Evolutionary conservation across 192 early-diverging fungal species (phyloP).

Genomic region (Pilobolus umbonatus): DNA sequence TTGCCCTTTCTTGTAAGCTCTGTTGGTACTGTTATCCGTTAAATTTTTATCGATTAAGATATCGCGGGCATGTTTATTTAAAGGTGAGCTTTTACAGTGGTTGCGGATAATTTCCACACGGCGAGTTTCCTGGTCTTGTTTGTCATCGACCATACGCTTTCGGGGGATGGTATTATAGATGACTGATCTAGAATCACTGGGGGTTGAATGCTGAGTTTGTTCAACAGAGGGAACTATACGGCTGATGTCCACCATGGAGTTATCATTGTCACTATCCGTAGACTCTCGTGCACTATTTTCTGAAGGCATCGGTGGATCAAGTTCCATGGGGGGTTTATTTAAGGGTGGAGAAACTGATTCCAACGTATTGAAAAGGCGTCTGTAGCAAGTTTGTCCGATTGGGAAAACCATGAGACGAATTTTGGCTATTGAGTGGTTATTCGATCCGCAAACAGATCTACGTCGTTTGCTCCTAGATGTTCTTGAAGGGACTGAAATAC

Average conservation of each 20-base stretch:
- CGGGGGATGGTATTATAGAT: background rate
- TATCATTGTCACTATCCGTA: background rate
- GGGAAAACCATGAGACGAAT: slow-evolving; percentile 13
- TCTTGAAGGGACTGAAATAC: background rate
- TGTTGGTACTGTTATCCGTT: background rate
- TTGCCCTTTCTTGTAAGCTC: background rate
- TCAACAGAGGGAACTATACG: background rate
- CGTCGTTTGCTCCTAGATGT: background rate
- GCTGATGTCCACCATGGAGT: background rate
- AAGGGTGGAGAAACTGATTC: background rate
- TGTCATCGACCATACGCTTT: background rate
- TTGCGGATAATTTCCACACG: background rate
- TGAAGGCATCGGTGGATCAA: background rate
- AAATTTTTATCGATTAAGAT: background rate
- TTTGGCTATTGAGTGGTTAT: slow-evolving; percentile 1
- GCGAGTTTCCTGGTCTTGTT: background rate
- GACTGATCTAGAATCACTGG: background rate
- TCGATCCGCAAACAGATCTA: slow-evolving; percentile 17
- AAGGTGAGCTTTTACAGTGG: background rate
- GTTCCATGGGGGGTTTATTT: slow-evolving; percentile 10
- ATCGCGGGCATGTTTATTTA: background rate
- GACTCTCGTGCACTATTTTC: background rate
- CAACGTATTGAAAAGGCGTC: background rate
- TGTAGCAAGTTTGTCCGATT: background rate
- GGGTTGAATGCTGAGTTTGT: background rate